Evolutionary conservation across 352 stramenopile species (phyloP).

Genomic region (Pythium rhizo-oryzae): DNA sequence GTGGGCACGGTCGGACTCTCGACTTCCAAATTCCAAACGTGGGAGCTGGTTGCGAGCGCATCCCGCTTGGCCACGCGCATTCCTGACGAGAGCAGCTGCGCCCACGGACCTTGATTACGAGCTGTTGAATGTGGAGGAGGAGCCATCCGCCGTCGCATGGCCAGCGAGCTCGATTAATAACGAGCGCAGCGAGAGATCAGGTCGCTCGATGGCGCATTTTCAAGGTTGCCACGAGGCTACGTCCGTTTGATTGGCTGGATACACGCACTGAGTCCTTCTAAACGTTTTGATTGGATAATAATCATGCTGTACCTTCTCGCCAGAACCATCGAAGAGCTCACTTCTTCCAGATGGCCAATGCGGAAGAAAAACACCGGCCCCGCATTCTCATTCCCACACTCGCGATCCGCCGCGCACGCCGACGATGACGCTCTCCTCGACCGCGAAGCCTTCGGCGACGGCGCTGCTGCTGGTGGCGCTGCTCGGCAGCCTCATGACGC

Average conservation of each 20-base stretch:
- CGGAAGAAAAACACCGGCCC: not conserved
- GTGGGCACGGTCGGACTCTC: no score
- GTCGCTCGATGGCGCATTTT: no score
- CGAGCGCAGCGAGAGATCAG: not conserved
- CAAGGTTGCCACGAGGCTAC: not conserved
- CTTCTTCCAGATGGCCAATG: not conserved
- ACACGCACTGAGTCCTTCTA: slow-evolving; percentile 7
- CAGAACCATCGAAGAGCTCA: slow-evolving; percentile 9
- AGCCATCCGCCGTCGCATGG: no score
- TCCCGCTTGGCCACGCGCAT: no score
- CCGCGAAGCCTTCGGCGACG: not conserved
- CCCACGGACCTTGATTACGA: no score
- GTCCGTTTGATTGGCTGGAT: slow-evolving; percentile 6
- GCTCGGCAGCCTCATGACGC: slow-evolving; percentile 10
- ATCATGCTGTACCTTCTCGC: not conserved
- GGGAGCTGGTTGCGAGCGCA: no score
- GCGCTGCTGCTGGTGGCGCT: slow-evolving; percentile 15
- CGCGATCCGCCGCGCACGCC: not conserved
- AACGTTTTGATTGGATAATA: slow-evolving; percentile 8
- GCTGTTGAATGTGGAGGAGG: no score
- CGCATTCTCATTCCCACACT: slow-evolving; percentile 14
- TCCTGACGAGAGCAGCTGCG: no score
- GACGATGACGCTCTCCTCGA: slow-evolving; percentile 5
- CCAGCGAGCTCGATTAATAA: no score
- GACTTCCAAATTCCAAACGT: no score